A percentile compares a stretch with the other conserved stretches of the same genome.
Evolutionary conservation across 129 eudicot species (phyloP).

Genomic region (Lonicera japonica): DNA sequence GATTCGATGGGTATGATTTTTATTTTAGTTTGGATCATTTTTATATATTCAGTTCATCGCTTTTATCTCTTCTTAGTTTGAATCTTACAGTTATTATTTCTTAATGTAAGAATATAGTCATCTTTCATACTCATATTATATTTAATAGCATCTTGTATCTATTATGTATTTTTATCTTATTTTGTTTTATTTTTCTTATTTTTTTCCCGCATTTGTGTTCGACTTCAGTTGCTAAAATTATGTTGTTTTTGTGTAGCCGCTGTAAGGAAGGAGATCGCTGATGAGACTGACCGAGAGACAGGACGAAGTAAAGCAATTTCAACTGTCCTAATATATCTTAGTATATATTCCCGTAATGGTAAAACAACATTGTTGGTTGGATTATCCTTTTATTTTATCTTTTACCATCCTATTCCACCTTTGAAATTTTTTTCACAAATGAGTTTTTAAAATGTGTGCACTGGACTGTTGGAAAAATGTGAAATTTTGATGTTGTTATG

Average conservation of each 20-base stretch:
- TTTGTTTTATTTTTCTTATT: too few relatives aligned
- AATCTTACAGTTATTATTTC: too few relatives aligned
- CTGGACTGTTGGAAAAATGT: too few relatives aligned
- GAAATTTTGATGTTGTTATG: too few relatives aligned
- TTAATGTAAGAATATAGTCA: too few relatives aligned
- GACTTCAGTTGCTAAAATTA: not conserved
- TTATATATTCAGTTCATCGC: not conserved
- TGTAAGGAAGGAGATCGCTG: constrained; percentile 90
- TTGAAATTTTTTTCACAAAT: too few relatives aligned
- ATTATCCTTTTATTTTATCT: not conserved
- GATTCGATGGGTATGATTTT: constrained; percentile 30
- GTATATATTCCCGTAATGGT: constrained; percentile 97
- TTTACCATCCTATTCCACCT: too few relatives aligned
- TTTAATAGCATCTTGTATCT: too few relatives aligned
- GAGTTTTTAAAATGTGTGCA: too few relatives aligned
- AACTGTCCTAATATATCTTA: constrained; percentile 87
- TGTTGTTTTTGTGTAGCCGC: constrained; percentile 47
- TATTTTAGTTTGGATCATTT: not conserved
- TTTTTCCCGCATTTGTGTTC: not conserved
- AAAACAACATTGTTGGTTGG: constrained; percentile 10
- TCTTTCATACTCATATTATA: not conserved
- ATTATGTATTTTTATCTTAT: too few relatives aligned
- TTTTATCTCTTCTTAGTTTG: not conserved
- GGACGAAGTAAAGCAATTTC: constrained; percentile 77
- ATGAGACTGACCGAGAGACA: constrained; percentile 97